These are phyloP conservation scores for Trypanosoma conorhini DNA, from an alignment of 208 protist species.

Conservation along the genomic window DNA sequence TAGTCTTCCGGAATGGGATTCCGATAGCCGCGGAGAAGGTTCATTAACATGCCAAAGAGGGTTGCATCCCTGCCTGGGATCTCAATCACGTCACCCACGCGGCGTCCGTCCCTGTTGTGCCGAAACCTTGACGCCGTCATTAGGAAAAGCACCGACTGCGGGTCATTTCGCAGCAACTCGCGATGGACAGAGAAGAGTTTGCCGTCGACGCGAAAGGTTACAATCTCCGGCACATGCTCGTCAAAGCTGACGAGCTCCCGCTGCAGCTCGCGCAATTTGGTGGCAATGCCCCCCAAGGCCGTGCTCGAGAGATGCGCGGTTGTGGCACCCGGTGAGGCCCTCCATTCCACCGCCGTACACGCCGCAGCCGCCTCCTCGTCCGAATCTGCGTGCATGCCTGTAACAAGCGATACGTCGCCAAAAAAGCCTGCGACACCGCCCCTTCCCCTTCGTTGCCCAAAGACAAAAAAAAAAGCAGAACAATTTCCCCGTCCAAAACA, in stretches of 20 bases:
- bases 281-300: constrained; percentile 10
- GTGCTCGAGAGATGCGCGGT: not conserved
- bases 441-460: too few relatives aligned
- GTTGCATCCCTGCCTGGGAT: constrained; percentile 37
- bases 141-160: constrained; percentile 64
- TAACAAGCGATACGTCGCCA: not conserved
- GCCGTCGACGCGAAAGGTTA: constrained; percentile 50
- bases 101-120: not conserved
- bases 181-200: constrained; percentile 42
- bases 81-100: constrained; percentile 20
- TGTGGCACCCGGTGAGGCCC: not conserved
- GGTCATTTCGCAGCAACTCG: constrained; percentile 46
- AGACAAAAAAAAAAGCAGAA: not conserved
- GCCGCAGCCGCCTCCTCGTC: constrained; percentile 31
- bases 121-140: constrained; percentile 41
- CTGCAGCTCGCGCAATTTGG: constrained; percentile 17
- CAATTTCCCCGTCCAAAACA: not conserved
- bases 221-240: constrained; percentile 41
- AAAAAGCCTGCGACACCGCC: not conserved
- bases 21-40: constrained; percentile 63
- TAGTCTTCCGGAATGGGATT: constrained; percentile 41
- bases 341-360: constrained; percentile 2
- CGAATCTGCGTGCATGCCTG: constrained; percentile 16
- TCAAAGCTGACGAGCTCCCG: constrained; percentile 33
- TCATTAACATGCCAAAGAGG: constrained; percentile 57